Base-by-base conservation (phyloP, 345 rosid genomes). In the Syzygium grande region DNA sequence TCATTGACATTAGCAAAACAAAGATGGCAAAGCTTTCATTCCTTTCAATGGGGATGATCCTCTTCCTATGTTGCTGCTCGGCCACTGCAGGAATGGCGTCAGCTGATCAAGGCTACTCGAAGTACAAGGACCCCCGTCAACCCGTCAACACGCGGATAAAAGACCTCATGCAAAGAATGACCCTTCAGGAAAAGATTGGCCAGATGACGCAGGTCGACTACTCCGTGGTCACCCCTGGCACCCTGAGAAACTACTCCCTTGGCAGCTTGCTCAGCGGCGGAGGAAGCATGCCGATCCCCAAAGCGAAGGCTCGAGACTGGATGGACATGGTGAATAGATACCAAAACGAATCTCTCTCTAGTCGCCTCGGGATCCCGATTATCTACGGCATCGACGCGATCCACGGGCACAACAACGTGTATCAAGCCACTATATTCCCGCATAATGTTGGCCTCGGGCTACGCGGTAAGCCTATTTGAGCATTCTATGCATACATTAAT, bases 301-400 rank as follows among this genome's bases (percentile, higher is more conserved):
- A 88, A 10, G 97, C 97, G 49, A 87, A 92, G 8, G 87, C 93
- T 22, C 51, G 90, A 73, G 59, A 89, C 73, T 95, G 98, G 92
- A 59, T 95, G 21, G 4, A 79, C 19, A 79, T 89, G 89, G 53
- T 94, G 11, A 94, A 95, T 87, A 87, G 79, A 1, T 90, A 92
- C 86, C 96, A 97, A 78, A 92, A 90, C 21, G 90, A 91, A 23
- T 88, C 96, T 59, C 91, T 96, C 46, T 92, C 96, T 4, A 94
- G 93, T 15, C 91, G 99, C 41, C 95, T 97, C 17, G 98, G 96
- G 29, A 97, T 97, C 91, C 99, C 98, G 23, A 41, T 94, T 91
- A 92, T 97, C 34, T 96, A 97, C 86, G 94, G 98, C 65, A 91
- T 96, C 85, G 99, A 93, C 79, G 94, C 92, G 22, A 90, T 92